A percentile compares a stretch with the other conserved stretches of the same genome.
These are phyloP conservation scores for Elaeis guineensis DNA, from an alignment of 176 grass and related monocot genomes.

Conservation along the genomic window DNA sequence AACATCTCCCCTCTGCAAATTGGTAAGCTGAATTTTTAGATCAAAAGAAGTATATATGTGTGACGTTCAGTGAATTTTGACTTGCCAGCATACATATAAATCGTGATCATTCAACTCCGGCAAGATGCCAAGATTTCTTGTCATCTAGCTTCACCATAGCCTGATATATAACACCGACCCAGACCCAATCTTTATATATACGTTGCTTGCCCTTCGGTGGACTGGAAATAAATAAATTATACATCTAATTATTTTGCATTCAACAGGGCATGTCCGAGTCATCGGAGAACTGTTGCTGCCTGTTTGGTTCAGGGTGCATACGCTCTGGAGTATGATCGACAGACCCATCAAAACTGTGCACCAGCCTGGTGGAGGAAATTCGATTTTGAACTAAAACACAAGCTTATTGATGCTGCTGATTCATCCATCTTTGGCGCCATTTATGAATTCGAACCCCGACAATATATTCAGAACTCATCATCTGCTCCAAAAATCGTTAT, in stretches of 20 bases:
- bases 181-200: too few species aligned
- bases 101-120: too few species aligned
- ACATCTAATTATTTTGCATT: neutral
- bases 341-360: slow-evolving; percentile 24
- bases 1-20: slow-evolving; percentile 26
- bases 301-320: slow-evolving; percentile 53
- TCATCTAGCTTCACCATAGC: too few species aligned
- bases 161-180: too few species aligned
- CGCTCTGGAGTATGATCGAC: slow-evolving; percentile 43
- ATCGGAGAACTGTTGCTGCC: slow-evolving; percentile 42
- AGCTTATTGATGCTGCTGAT: slow-evolving; percentile 47
- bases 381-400: slow-evolving; percentile 35
- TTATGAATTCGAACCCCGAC: slow-evolving; percentile 33
- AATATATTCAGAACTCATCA: neutral
- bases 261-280: slow-evolving; percentile 44
- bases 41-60: too few species aligned
- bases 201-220: too few species aligned
- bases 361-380: slow-evolving; percentile 52
- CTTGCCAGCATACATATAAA: too few species aligned
- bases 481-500: slow-evolving; percentile 40
- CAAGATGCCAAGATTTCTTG: too few species aligned
- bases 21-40: too few species aligned
- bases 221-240: too few species aligned
- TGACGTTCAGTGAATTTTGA: too few species aligned
- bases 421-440: slow-evolving; percentile 52